Percentiles rank a stretch among this genome's conserved stretches.
Conservation (phyloP, 2,329 filamentous ascomycete species). For the Xylaria sp. region DNA sequence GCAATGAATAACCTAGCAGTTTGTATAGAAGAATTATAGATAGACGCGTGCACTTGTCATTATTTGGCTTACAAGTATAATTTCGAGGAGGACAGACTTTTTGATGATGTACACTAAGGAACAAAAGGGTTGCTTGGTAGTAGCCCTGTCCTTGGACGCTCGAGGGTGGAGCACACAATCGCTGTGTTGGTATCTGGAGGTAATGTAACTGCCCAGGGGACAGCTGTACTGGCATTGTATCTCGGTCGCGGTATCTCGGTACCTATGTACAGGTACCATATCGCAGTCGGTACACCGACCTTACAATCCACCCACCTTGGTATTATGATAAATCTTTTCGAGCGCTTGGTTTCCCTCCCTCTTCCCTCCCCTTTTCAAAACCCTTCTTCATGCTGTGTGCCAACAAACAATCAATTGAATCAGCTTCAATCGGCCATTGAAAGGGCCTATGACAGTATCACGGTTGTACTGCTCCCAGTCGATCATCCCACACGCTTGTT, state of each 20-base stretch:
- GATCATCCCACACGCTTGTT: slow-evolving; percentile 18
- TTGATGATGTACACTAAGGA: slow-evolving; percentile 20
- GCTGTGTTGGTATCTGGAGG: slow-evolving; percentile 3
- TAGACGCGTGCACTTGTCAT: neutral
- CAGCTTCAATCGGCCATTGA: slow-evolving; percentile 26
- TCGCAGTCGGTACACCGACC: slow-evolving; percentile 20
- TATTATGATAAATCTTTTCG: slow-evolving; percentile 37
- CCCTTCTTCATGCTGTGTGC: slow-evolving; percentile 22
- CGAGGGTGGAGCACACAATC: slow-evolving; percentile 9
- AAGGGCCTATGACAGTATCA: slow-evolving; percentile 10
- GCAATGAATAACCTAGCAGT: neutral
- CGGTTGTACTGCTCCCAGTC: slow-evolving; percentile 21
- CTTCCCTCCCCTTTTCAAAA: slow-evolving; percentile 35
- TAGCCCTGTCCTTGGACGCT: slow-evolving; percentile 1
- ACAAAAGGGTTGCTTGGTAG: slow-evolving; percentile 19
- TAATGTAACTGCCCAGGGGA: neutral
- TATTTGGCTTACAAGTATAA: neutral
- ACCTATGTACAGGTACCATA: slow-evolving; percentile 23
- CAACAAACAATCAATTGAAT: slow-evolving; percentile 33
- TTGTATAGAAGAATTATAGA: neutral
- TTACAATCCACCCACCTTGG: slow-evolving; percentile 21
- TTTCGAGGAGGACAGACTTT: neutral
- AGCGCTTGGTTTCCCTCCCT: slow-evolving; percentile 30
- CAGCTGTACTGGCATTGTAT: slow-evolving; percentile 15
- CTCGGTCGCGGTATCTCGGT: slow-evolving; percentile 6